phyloP scores from a whole-genome alignment of 495 filamentous ascomycete species.

The Trichoderma asperelloides region DNA sequence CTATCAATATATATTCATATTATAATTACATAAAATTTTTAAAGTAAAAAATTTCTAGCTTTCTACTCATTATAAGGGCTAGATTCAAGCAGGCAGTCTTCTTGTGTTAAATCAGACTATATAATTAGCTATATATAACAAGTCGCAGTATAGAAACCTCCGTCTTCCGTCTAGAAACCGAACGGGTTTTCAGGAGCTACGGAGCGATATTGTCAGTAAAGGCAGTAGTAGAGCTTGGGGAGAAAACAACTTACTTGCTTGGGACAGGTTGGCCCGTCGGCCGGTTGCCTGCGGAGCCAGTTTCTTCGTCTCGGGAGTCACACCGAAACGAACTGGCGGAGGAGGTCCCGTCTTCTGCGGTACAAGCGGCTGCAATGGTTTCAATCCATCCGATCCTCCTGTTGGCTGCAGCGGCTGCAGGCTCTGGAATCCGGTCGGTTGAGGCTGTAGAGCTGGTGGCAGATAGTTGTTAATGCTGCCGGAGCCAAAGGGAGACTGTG shows the following conservation, averaged over 20 bases:
- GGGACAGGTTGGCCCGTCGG: constrained; percentile 74
- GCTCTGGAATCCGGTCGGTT: constrained; percentile 25
- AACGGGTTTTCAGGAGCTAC: constrained; percentile 11
- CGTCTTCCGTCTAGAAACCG: constrained; percentile 3
- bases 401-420: constrained; percentile 41
- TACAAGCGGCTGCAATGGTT: constrained; percentile 43
- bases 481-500: constrained; percentile 26
- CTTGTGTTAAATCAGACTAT: background rate
- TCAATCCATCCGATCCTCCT: constrained; percentile 10
- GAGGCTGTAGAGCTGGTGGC: constrained; percentile 31
- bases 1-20: background rate
- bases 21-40: background rate
- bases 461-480: constrained; percentile 47
- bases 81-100: constrained; percentile 1
- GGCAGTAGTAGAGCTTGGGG: constrained; percentile 12
- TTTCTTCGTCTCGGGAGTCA: constrained; percentile 60
- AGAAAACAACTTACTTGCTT: constrained; percentile 77
- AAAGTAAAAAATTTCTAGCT: background rate
- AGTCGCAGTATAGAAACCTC: background rate
- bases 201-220: background rate
- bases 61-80: background rate
- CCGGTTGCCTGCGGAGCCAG: constrained; percentile 85
- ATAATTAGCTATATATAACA: background rate
- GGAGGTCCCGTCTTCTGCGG: constrained; percentile 93
- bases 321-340: constrained; percentile 82